Evolutionary conservation across 1,284 basidiomycete genomes (phyloP), one percentile per base, ranked within the genome.

Genomic region (Pascua guehoae): DNA sequence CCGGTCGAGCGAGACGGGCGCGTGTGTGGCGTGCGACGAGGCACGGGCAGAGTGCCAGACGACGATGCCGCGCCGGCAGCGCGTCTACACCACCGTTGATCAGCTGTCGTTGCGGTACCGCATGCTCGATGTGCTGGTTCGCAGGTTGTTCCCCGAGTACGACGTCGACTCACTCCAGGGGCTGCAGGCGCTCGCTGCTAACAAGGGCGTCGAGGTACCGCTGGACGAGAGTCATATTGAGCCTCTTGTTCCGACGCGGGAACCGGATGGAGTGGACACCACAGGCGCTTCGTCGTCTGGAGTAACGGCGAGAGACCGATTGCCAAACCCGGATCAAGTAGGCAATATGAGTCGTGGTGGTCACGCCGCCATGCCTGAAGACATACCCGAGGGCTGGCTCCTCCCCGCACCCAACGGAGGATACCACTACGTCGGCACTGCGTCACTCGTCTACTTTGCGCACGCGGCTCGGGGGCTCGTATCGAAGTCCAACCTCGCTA

Each of bases 371-470:
- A 32, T 32, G 24, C 24, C 24, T 32, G 24, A 32, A 32, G 24
- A 32, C 44, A 52, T 59, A 24, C 64, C 64, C 10, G 64, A 65
- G 47, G 64, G 64, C 10, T 55, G 59, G 50, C 53, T 65, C 9
- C 54, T 65, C 18, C 57, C 64, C 1, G 61, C 58, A 3, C 61
- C 64, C 1, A 36, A 57, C 42, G 64, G 63, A 4, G 63, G 64
- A 4, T 39, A 58, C 44, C 59, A 61, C 44, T 65, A 65, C 32
- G 54, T 65, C 50, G 64, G 64, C 1, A 44, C 64, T 2, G 54
- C 64, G 14, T 59, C 56, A 8, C 52, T 57, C 7, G 41, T 65
- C 41, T 57, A 53, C n/a, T 65, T 65, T 41, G 61, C 64, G 1
- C 39, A 47, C 10, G 39, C 40, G 16, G 59, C 44, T 11, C 56